Evolutionary conservation across 192 early-diverging fungal genomes (phyloP).

Genomic region (Martensiomyces pterosporus): DNA sequence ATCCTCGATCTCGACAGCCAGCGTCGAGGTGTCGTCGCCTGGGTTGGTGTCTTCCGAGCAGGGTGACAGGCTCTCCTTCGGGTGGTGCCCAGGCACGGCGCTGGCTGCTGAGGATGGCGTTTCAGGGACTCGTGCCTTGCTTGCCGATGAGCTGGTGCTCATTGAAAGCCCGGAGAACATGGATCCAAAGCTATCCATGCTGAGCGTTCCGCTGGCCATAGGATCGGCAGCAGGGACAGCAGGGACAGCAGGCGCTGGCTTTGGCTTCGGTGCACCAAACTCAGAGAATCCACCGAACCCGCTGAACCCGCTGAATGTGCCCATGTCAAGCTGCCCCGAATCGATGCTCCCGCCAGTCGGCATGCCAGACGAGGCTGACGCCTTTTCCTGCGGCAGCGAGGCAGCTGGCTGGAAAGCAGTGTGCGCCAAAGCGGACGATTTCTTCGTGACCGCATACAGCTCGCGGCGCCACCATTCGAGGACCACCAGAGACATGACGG

Average conservation of each 20-base stretch:
- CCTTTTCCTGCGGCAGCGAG: not conserved
- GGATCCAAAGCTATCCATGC: constrained; percentile 35
- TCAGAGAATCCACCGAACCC: constrained; percentile 28
- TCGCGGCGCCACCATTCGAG: constrained; percentile 50
- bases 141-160: no score
- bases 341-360: constrained; percentile 1
- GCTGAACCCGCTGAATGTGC: constrained; percentile 26
- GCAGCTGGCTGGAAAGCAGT: not conserved
- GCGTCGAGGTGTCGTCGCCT: constrained; percentile 4
- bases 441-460: constrained; percentile 26
- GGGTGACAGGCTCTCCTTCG: not conserved
- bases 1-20: constrained; percentile 47
- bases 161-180: constrained; percentile 11
- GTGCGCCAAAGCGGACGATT: not conserved
- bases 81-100: no score
- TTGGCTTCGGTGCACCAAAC: constrained; percentile 2
- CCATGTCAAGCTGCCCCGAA: constrained; percentile 26
- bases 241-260: not conserved
- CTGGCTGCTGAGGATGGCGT: no score
- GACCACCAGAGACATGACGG: constrained; percentile 49
- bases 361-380: not conserved
- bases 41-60: not conserved
- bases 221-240: constrained; percentile 11
- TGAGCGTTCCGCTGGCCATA: constrained; percentile 22
- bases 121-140: no score